These are phyloP conservation scores for Rosa persica DNA, from an alignment of 306 rosid genomes.

Conservation along the genomic window DNA sequence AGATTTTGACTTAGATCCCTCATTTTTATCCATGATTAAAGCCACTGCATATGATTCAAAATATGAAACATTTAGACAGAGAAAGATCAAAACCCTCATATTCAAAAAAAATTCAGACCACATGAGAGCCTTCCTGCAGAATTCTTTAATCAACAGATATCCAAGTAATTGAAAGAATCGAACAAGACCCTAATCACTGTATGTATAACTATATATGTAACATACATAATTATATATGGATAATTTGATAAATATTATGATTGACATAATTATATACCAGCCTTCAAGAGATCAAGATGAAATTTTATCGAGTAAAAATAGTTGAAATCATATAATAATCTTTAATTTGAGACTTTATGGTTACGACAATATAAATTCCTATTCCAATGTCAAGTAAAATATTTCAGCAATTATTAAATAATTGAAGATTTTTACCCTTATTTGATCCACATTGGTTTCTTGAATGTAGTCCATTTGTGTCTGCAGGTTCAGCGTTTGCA, in stretches of 20 bases:
- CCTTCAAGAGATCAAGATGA: not conserved
- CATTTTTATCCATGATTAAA: not conserved
- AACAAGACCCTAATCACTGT: not conserved
- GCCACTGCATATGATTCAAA: slow-evolving; percentile 2
- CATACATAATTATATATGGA: not conserved
- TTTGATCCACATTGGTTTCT: slow-evolving; percentile 11
- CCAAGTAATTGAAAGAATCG: not conserved
- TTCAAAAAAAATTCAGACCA: not conserved
- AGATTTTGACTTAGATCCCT: not conserved
- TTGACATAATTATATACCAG: not conserved
- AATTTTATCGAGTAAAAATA: not conserved
- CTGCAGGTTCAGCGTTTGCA: not conserved
- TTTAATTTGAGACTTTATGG: not conserved
- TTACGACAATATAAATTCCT: not conserved
- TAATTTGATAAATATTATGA: not conserved
- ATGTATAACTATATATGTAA: not conserved
- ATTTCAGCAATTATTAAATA: not conserved
- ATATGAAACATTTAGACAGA: not conserved
- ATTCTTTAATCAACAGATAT: not conserved
- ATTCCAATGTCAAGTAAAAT: not conserved
- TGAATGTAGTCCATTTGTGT: not conserved
- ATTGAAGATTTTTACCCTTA: slow-evolving; percentile 10
- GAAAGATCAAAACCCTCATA: not conserved
- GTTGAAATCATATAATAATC: not conserved
- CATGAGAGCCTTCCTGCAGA: not conserved